phyloP scores from a whole-genome alignment of 1,139 yeast species.

The Pichia sp. region DNA sequence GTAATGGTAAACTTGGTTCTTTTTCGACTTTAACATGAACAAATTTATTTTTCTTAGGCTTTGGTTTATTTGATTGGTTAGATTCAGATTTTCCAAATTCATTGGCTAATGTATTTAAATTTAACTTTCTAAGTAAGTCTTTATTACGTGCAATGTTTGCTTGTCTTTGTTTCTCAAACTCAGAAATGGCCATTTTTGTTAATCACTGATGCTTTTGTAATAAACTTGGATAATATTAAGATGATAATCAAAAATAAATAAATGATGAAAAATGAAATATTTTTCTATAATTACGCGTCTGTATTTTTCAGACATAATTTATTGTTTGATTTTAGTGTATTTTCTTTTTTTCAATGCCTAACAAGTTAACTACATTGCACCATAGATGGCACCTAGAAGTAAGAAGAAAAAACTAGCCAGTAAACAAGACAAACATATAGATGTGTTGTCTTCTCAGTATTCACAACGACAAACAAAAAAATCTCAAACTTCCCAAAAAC shows the following conservation, averaged over 20 bases:
- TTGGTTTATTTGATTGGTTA: slow-evolving; percentile 11
- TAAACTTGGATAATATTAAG: not conserved
- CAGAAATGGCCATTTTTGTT: slow-evolving; percentile 36
- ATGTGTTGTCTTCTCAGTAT: slow-evolving; percentile 9
- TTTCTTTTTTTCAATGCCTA: not conserved
- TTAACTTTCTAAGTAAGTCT: slow-evolving; percentile 42
- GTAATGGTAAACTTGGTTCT: slow-evolving; percentile 38
- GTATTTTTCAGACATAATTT: not conserved
- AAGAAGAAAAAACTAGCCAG: slow-evolving; percentile 15
- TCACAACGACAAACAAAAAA: slow-evolving; percentile 9
- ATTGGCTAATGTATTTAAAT: slow-evolving; percentile 35
- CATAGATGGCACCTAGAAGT: not conserved
- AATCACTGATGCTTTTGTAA: not conserved
- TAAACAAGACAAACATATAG: slow-evolving; percentile 15
- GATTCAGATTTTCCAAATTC: slow-evolving; percentile 28
- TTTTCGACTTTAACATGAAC: slow-evolving; percentile 25
- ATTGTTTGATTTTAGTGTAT: not conserved
- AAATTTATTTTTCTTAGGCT: slow-evolving; percentile 17
- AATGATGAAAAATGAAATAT: not conserved
- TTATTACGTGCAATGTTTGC: slow-evolving; percentile 54
- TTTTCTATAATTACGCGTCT: not conserved
- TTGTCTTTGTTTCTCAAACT: slow-evolving; percentile 64
- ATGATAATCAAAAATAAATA: not conserved
- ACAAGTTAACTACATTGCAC: not conserved
- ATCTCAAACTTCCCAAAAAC: not conserved